These are phyloP conservation scores for Backusella circina DNA, from an alignment of 192 early-diverging fungal genomes.

Conservation along the genomic window DNA sequence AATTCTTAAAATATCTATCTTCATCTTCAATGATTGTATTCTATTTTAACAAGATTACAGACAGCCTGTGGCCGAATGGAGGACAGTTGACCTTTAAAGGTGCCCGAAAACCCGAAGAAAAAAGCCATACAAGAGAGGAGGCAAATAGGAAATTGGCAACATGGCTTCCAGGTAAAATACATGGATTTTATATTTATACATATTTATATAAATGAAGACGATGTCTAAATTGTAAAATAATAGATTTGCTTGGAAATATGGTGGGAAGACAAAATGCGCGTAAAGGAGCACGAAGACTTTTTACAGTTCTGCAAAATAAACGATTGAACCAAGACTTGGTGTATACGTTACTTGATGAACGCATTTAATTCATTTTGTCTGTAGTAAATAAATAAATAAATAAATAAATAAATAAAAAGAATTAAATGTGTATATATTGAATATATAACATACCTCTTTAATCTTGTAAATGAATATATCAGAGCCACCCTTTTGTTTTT, in stretches of 20 bases:
- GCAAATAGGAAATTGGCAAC: constrained; percentile 54
- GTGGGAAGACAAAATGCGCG: constrained; percentile 82
- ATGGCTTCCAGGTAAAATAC: constrained; percentile 49
- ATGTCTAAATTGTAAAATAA: not conserved
- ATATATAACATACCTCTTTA: not conserved
- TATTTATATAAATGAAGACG: too few species aligned
- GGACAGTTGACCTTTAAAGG: constrained; percentile 15
- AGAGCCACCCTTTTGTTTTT: too few species aligned
- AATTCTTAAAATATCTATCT: constrained; percentile 33
- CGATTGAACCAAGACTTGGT: constrained; percentile 78
- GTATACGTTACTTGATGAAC: constrained; percentile 69
- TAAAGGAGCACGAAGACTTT: constrained; percentile 65
- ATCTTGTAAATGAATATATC: not conserved
- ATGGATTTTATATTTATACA: not conserved
- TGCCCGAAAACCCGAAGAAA: constrained; percentile 43
- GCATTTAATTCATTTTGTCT: not conserved
- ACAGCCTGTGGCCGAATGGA: constrained; percentile 57
- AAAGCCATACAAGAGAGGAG: constrained; percentile 36
- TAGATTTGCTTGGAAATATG: constrained; percentile 67
- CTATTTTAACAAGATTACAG: constrained; percentile 36
- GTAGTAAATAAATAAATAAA: not conserved
- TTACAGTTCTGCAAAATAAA: constrained; percentile 70
- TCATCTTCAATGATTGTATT: constrained; percentile 42
- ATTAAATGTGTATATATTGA: not conserved
- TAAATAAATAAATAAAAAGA: not conserved